A percentile compares a stretch with the other conserved stretches of the same genome.
Conservation (phyloP, 2,329 filamentous ascomycete species). For the Aspergillus fumigatiaffinis region DNA sequence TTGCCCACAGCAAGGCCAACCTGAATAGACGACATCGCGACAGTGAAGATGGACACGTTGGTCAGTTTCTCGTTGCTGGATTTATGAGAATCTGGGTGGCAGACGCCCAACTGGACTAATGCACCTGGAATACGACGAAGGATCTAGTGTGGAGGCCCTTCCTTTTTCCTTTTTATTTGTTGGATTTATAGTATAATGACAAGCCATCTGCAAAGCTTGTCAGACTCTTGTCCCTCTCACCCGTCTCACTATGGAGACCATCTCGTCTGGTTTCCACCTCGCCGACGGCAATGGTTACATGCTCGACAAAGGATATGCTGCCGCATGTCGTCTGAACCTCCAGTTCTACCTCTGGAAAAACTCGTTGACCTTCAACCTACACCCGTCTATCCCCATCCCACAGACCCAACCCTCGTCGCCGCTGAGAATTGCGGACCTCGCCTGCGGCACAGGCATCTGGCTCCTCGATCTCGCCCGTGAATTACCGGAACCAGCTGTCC, state of each 20-base stretch:
- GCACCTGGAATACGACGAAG: neutral
- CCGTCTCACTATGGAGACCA: neutral
- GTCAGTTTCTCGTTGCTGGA: too few species aligned
- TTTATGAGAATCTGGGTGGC: too few species aligned
- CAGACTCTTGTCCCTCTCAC: neutral
- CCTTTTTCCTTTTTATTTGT: too few species aligned
- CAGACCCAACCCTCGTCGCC: slow-evolving; percentile 1
- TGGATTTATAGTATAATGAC: too few species aligned
- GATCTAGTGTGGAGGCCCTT: neutral
- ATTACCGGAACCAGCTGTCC: slow-evolving; percentile 9
- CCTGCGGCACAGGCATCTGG: slow-evolving; percentile 27
- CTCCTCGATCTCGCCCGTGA: slow-evolving; percentile 20
- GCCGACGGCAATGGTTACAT: neutral
- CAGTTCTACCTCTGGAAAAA: slow-evolving; percentile 25
- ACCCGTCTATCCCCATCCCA: slow-evolving; percentile 10
- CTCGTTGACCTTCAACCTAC: slow-evolving; percentile 19
- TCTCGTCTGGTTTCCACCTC: neutral
- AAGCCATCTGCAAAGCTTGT: neutral
- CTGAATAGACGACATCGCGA: neutral
- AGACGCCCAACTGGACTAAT: too few species aligned
- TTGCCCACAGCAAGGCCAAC: neutral
- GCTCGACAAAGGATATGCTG: neutral
- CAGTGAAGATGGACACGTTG: too few species aligned
- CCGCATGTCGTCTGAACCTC: slow-evolving; percentile 4
- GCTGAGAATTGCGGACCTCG: slow-evolving; percentile 20